Base-by-base conservation (phyloP, 345 rosid species). In the Eucalyptus sideroxylon region DNA sequence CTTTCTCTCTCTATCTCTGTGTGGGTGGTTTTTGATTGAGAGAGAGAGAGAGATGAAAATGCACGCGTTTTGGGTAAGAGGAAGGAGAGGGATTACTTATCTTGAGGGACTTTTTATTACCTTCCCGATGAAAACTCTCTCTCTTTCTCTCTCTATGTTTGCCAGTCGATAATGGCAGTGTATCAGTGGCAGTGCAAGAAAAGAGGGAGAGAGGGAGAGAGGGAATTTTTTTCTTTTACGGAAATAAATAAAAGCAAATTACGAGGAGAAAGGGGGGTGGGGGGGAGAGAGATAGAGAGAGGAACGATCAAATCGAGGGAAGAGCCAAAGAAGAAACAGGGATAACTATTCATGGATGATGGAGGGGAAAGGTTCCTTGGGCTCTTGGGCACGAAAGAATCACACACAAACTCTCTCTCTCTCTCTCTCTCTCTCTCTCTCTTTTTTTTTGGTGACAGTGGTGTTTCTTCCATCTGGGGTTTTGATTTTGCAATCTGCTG, bases 81-180 rank as follows among this genome's bases (percentile, higher is more conserved):
- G 83, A 40, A 50, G 51, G 85, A 40, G 86, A 88, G 60, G 72
- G 90, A 26, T 65, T 80, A 56, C 49, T 34, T 30, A 24, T 47
- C 53, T 44, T 83, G 60, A 89, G 89, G 90, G 85, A 14, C 45
- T 77, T 40, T 77, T 77, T 93, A 92, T 96, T 96, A 93, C 96
- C 95, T 97, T 96, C 98, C 99, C 99, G 92, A 97, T 95, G 96
- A 94, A 96, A 93, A 92, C 90, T 87, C 93, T 91, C 92, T 89
- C 91, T 89, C 91, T 53, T 90, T 93, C 92, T 91, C 90, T 91
- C 92, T 92, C 88, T 92, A 91, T 89, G 94, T 95, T 77, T 77
- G 85, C 85, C 85, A 40, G 85, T 77, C 44, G 27, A 77, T 21
- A 93, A 94, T 93, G 97, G 91, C 91, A 94, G 94, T 21, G 85